phyloP scores from a whole-genome alignment of 116 monocot species.

The Zostera marina region DNA sequence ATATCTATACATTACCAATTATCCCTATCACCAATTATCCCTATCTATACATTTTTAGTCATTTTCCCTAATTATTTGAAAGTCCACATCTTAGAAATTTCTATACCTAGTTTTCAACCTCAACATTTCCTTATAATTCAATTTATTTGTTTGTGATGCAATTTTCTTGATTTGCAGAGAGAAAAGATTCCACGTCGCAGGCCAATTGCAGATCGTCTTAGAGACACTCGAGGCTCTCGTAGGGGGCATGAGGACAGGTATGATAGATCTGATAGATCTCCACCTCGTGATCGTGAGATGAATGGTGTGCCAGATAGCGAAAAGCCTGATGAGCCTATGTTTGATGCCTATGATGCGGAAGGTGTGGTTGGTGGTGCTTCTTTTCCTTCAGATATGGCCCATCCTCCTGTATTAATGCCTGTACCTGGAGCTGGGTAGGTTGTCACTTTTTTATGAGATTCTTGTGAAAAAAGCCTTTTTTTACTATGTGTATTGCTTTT shows the following conservation, averaged over 20 bases:
- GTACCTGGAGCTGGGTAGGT: slow-evolving; percentile 97
- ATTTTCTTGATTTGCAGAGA: slow-evolving; percentile 15
- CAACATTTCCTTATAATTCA: neutral
- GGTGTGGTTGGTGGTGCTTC: slow-evolving; percentile 54
- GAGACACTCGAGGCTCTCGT: slow-evolving; percentile 67
- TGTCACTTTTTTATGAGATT: neutral
- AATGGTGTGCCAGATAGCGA: slow-evolving; percentile 20
- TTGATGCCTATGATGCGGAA: slow-evolving; percentile 56
- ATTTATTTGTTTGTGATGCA: neutral
- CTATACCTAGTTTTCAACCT: neutral
- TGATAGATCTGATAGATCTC: slow-evolving; percentile 35
- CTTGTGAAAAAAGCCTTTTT: neutral
- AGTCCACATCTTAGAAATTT: no score
- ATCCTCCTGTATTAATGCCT: slow-evolving; percentile 87
- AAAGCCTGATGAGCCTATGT: slow-evolving; percentile 38
- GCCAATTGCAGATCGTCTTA: slow-evolving; percentile 51
- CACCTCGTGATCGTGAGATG: slow-evolving; percentile 22
- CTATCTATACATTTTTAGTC: no score
- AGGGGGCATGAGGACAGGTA: slow-evolving; percentile 55
- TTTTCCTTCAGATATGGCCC: slow-evolving; percentile 68
- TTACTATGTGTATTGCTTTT: neutral
- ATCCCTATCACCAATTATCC: no score
- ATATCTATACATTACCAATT: neutral
- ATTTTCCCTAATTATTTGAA: no score
- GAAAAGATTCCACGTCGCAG: slow-evolving; percentile 39